Evolutionary conservation across 805 yeast genomes (phyloP).

Genomic region (Candida taoyuanica): DNA sequence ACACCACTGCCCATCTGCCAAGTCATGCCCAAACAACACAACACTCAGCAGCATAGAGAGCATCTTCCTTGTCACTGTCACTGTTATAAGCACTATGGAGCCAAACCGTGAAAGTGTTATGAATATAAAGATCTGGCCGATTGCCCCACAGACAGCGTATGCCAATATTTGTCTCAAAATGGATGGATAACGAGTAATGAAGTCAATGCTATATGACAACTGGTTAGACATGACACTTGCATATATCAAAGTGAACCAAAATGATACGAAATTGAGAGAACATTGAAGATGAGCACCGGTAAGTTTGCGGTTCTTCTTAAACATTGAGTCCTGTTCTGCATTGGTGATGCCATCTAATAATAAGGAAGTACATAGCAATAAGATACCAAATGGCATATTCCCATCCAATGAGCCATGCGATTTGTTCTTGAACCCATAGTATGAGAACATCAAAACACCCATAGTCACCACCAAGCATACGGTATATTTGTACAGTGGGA

Average conservation of each 20-base stretch:
- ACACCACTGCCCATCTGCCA: constrained; percentile 62
- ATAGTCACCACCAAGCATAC: constrained; percentile 76
- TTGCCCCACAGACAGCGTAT: constrained; percentile 76
- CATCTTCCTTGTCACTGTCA: constrained; percentile 96
- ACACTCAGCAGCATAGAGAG: constrained; percentile 90
- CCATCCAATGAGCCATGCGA: constrained; percentile 29
- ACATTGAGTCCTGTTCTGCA: constrained; percentile 86
- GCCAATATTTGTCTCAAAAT: constrained; percentile 54
- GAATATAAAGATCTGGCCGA: constrained; percentile 94
- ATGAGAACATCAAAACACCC: constrained; percentile 80
- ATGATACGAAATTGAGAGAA: constrained; percentile 46
- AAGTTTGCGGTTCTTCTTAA: constrained; percentile 45
- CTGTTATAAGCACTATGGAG: constrained; percentile 79
- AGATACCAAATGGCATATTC: constrained; percentile 49
- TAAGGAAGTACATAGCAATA: constrained; percentile 55
- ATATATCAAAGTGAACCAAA: constrained; percentile 46
- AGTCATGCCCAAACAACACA: constrained; percentile 74
- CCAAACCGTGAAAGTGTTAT: constrained; percentile 79
- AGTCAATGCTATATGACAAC: constrained; percentile 41
- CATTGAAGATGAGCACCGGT: constrained; percentile 91
- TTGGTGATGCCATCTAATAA: constrained; percentile 89
- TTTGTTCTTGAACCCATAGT: constrained; percentile 28
- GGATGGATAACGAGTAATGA: constrained; percentile 46
- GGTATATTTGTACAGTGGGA: constrained; percentile 69
- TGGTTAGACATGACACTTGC: constrained; percentile 43